phyloP scores from a whole-genome alignment of 2,329 filamentous ascomycete genomes.

The Geosmithia flava region DNA sequence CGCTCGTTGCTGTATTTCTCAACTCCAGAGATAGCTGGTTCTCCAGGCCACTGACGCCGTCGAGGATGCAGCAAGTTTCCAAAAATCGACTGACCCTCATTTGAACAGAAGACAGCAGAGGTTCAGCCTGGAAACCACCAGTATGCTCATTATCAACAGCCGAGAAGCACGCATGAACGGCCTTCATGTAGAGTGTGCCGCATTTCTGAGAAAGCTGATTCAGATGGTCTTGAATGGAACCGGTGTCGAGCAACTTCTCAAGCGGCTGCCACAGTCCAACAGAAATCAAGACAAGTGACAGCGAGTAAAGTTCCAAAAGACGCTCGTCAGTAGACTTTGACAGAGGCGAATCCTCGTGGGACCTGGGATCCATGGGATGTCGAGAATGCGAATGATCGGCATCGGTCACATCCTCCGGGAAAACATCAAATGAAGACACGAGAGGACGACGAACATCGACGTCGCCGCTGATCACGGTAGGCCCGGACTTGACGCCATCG shows the following conservation, averaged over 20 bases:
- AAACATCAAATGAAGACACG: conserved; percentile 64
- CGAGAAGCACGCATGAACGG: conserved; percentile 58
- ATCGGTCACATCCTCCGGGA: conserved; percentile 23
- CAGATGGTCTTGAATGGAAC: conserved; percentile 15
- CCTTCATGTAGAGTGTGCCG: conserved; percentile 63
- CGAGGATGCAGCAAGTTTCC: conserved; percentile 47
- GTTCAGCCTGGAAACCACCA: conserved; percentile 31
- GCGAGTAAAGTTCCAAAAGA: conserved; percentile 56
- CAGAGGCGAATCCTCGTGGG: conserved; percentile 33
- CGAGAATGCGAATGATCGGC: conserved; percentile 23
- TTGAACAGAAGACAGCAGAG: conserved; percentile 40
- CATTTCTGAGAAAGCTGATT: conserved; percentile 55
- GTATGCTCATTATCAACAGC: conserved; percentile 53
- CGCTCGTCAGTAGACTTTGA: conserved; percentile 39
- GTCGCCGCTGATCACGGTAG: conserved; percentile 24
- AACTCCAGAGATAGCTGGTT: conserved; percentile 38
- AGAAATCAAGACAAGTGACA: conserved; percentile 61
- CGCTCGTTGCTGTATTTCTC: conserved; percentile 5
- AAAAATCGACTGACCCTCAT: conserved; percentile 43
- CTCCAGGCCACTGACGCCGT: conserved; percentile 44
- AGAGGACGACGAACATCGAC: conserved; percentile 57
- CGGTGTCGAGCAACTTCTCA: conserved; percentile 25
- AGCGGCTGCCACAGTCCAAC: conserved; percentile 66
- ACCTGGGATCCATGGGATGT: conserved; percentile 52
- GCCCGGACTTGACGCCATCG: conserved; percentile 15